Evolutionary conservation across 2,329 filamentous ascomycete genomes (phyloP).

Genomic region (Sporothrix pseudoabietina): DNA sequence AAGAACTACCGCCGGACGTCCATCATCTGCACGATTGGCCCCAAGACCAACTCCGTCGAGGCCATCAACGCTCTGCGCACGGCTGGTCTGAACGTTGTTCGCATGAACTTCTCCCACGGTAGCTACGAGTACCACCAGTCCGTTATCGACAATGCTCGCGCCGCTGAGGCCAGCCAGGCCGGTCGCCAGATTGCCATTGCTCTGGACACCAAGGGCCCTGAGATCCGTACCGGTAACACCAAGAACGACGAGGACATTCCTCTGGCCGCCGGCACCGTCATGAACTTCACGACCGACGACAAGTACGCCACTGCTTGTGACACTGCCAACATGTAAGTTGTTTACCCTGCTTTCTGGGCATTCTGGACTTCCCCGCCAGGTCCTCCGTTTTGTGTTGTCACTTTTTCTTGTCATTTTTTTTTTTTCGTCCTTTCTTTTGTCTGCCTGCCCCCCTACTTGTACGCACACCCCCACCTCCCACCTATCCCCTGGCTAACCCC

Average conservation of each 20-base stretch:
- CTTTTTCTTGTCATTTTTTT: not conserved
- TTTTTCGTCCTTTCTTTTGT: not conserved
- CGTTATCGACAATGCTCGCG: constrained; percentile 92
- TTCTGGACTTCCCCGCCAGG: constrained; percentile 2
- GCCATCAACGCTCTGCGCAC: constrained; percentile 92
- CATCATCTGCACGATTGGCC: constrained; percentile 98
- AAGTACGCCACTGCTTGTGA: constrained; percentile 82
- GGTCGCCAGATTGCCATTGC: constrained; percentile 95
- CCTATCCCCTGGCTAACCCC: constrained; percentile 17
- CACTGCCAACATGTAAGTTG: constrained; percentile 84
- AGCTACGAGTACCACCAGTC: constrained; percentile 91
- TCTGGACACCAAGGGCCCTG: constrained; percentile 70
- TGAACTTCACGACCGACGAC: constrained; percentile 98
- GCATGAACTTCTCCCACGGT: constrained; percentile 99
- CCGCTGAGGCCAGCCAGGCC: constrained; percentile 73
- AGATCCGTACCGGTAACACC: constrained; percentile 65
- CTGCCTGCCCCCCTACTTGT: not conserved
- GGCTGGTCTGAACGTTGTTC: constrained; percentile 93
- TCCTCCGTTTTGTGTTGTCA: constrained; percentile 30
- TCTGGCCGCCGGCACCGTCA: constrained; percentile 76
- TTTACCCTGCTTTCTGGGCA: not conserved
- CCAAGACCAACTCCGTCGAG: constrained; percentile 98
- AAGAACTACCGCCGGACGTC: constrained; percentile 94
- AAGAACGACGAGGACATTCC: constrained; percentile 80
- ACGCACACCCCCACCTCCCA: not conserved